Conservation (phyloP, 768 basidiomycete species). For the Coprinopsis cinerea region DNA sequence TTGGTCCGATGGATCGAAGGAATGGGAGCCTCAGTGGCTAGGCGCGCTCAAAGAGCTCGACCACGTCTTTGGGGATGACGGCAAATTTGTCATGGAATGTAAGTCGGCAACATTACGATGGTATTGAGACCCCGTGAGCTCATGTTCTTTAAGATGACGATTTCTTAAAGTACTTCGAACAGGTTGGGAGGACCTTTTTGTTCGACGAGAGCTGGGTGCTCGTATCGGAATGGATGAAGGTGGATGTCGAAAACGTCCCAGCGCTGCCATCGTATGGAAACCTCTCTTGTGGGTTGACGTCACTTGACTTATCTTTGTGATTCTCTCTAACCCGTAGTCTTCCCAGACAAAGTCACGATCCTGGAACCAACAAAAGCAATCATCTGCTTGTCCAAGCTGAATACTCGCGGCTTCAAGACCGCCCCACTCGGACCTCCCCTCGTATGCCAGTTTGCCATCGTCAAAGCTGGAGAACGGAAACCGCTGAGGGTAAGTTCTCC, state of each 20-base stretch:
- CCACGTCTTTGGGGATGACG: conserved; percentile 37
- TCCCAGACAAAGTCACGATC: conserved; percentile 12
- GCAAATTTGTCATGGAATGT: conserved; percentile 44
- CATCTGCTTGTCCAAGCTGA: conserved; percentile 39
- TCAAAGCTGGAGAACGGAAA: conserved; percentile 29
- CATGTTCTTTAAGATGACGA: conserved; percentile 22
- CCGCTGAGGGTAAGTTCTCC: conserved; percentile 19
- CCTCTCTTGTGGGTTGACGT: conserved; percentile 32
- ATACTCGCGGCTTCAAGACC: conserved; percentile 36
- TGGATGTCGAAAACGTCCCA: conserved; percentile 24
- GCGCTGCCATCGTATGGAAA: conserved; percentile 44
- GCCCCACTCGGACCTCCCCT: conserved; percentile 27
- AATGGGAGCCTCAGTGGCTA: conserved; percentile 39
- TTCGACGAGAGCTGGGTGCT: conserved; percentile 38
- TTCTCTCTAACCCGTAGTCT: not conserved
- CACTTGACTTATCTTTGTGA: not conserved
- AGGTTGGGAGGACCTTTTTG: conserved; percentile 31
- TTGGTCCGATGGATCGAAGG: conserved; percentile 40
- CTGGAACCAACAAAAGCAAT: conserved; percentile 30
- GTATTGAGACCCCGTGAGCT: not conserved
- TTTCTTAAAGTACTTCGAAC: conserved; percentile 30
- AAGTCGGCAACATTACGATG: conserved; percentile 7
- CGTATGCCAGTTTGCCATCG: conserved; percentile 39
- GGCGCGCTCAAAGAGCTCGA: conserved; percentile 26
- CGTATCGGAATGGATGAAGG: conserved; percentile 37